These are phyloP conservation scores for Phycomyces blakesleeanus DNA, from an alignment of 192 early-diverging fungal species.

Conservation along the genomic window DNA sequence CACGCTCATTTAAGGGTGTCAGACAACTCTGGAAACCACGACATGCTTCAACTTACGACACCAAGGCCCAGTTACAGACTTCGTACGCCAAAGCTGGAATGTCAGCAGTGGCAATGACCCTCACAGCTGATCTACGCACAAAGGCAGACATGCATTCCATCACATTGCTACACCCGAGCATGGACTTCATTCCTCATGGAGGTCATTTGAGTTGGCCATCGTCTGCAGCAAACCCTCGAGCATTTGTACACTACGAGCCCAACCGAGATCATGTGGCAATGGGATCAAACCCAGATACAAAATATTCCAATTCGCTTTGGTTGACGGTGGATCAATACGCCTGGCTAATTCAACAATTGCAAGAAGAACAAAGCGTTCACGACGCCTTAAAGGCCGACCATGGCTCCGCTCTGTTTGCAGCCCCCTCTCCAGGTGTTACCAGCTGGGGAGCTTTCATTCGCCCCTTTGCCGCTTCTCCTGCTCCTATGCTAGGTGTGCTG, in stretches of 20 bases:
- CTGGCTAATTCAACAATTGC: conserved; percentile 24
- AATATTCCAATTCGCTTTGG: conserved; percentile 14
- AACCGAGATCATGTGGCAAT: conserved; percentile 13
- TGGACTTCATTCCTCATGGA: conserved; percentile 3
- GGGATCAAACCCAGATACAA: conserved; percentile 17
- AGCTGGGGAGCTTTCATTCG: not conserved
- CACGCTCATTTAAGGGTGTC: not conserved
- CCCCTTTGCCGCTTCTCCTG: not conserved
- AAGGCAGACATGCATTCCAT: not conserved
- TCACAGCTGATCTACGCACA: not conserved
- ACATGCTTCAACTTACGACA: not conserved
- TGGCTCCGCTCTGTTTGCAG: not conserved
- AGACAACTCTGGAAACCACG: not conserved
- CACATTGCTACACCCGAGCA: not conserved
- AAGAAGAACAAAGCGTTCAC: conserved; percentile 25
- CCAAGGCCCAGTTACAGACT: not conserved
- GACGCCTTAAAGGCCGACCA: conserved; percentile 6
- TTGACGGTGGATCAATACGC: conserved; percentile 21
- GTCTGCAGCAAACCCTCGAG: not conserved
- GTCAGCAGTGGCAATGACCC: conserved; percentile 2
- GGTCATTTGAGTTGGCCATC: not conserved
- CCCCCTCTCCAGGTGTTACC: not conserved
- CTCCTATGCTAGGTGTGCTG: conserved; percentile 9
- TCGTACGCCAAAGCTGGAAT: not conserved
- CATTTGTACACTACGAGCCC: conserved; percentile 24